Conservation (phyloP, 768 basidiomycete genomes). For the Mycena haematopus region DNA sequence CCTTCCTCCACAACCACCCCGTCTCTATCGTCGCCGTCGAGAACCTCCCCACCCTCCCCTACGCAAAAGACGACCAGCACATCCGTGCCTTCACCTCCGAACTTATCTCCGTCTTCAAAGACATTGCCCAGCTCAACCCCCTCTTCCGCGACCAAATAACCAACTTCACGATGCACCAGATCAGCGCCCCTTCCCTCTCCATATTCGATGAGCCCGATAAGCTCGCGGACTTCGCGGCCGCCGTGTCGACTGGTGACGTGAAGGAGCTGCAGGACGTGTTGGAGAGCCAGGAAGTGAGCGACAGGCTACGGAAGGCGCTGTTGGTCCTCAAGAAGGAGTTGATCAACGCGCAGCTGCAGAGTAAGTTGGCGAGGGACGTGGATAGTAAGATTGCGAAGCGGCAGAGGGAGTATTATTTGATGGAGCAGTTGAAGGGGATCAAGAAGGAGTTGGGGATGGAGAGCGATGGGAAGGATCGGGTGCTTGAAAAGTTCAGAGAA, state of each 20-base stretch:
- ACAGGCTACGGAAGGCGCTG: constrained; percentile 87
- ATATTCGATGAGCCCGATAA: constrained; percentile 98
- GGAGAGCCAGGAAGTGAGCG: constrained; percentile 85
- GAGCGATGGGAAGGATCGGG: constrained; percentile 91
- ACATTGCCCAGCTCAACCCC: constrained; percentile 95
- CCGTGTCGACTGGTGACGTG: constrained; percentile 92
- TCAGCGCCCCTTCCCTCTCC: constrained; percentile 48
- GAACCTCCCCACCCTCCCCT: constrained; percentile 82
- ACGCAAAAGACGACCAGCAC: constrained; percentile 93
- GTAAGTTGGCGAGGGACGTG: constrained; percentile 90
- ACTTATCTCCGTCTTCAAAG: constrained; percentile 97
- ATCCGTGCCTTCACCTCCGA: constrained; percentile 96
- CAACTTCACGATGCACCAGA: constrained; percentile 92
- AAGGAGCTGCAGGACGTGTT: constrained; percentile 92
- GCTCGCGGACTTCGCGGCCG: constrained; percentile 96
- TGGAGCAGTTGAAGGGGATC: constrained; percentile 96
- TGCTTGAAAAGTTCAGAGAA: constrained; percentile 92
- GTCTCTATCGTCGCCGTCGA: constrained; percentile 90
- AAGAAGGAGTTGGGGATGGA: constrained; percentile 98
- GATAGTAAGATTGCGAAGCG: constrained; percentile 94
- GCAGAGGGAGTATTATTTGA: constrained; percentile 93
- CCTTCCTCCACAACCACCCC: constrained; percentile 80
- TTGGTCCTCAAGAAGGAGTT: constrained; percentile 97
- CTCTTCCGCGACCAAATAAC: constrained; percentile 99
- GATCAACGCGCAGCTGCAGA: constrained; percentile 94